phyloP scores from a whole-genome alignment of 441 rosid species.

The Macaranga tanarius region DNA sequence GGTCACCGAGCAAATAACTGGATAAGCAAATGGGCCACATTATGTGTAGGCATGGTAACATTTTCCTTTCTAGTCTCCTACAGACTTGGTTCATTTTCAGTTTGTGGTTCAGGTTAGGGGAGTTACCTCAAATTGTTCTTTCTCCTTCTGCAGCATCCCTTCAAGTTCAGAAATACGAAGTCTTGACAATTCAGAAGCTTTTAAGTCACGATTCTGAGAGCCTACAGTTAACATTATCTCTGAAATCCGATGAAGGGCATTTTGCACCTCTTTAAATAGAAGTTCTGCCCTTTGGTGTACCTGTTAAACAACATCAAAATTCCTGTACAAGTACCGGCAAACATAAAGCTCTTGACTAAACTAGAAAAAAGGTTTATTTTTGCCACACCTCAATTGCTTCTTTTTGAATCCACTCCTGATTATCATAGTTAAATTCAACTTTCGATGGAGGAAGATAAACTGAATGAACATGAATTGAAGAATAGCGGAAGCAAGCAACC shows the following conservation, averaged over 20 bases:
- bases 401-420: slow-evolving; percentile 81
- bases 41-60: background rate
- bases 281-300: slow-evolving; percentile 66
- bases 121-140: slow-evolving; percentile 73
- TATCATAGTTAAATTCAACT: slow-evolving; percentile 64
- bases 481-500: slow-evolving; percentile 97
- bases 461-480: slow-evolving; percentile 81
- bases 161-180: slow-evolving; percentile 52
- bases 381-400: slow-evolving; percentile 66
- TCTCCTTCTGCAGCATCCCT: slow-evolving; percentile 64
- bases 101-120: background rate
- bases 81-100: background rate
- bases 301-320: slow-evolving; percentile 41
- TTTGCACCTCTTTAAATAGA: slow-evolving; percentile 68
- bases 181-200: slow-evolving; percentile 37
- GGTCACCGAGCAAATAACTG: too few relatives aligned
- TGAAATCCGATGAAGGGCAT: slow-evolving; percentile 49
- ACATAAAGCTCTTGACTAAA: slow-evolving; percentile 18
- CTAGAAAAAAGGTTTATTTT: slow-evolving; percentile 7
- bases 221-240: slow-evolving; percentile 41
- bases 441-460: slow-evolving; percentile 82
- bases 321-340: slow-evolving; percentile 20
- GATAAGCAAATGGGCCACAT: too few relatives aligned
- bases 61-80: background rate
- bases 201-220: slow-evolving; percentile 32